Percentiles rank a stretch among this genome's conserved stretches.
phyloP scores from a whole-genome alignment of 2,329 filamentous ascomycete genomes.

The Elsinoe fawcettii region DNA sequence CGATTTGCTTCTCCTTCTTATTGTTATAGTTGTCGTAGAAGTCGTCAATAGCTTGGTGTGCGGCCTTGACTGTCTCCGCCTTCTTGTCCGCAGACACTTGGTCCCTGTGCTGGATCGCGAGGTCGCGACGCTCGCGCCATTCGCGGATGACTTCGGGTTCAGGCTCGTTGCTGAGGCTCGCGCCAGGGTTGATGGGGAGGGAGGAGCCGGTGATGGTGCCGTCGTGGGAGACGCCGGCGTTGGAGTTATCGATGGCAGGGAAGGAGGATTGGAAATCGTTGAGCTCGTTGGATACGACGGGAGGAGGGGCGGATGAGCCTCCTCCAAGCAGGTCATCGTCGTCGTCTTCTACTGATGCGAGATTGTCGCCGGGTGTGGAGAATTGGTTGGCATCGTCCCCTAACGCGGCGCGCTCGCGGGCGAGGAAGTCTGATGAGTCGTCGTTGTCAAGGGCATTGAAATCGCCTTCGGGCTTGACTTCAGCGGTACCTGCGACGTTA shows the following conservation, averaged over 20 bases:
- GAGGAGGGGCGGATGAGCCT: slow-evolving; percentile 38
- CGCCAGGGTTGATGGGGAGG: slow-evolving; percentile 48
- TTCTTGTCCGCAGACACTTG: slow-evolving; percentile 78
- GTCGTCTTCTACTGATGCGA: slow-evolving; percentile 53
- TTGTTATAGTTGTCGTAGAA: slow-evolving; percentile 99
- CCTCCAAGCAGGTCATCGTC: slow-evolving; percentile 61
- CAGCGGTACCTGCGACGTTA: slow-evolving; percentile 55
- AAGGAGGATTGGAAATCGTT: slow-evolving; percentile 79
- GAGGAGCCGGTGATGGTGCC: slow-evolving; percentile 70
- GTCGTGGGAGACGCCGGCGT: slow-evolving; percentile 66
- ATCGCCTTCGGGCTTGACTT: slow-evolving; percentile 46
- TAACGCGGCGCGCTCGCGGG: slow-evolving; percentile 80
- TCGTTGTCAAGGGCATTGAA: slow-evolving; percentile 47
- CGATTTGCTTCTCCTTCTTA: slow-evolving; percentile 89
- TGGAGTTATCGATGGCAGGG: slow-evolving; percentile 68
- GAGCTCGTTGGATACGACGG: slow-evolving; percentile 39
- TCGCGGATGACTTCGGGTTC: slow-evolving; percentile 81
- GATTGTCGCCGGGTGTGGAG: slow-evolving; percentile 63
- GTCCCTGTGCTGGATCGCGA: slow-evolving; percentile 72
- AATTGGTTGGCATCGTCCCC: slow-evolving; percentile 94
- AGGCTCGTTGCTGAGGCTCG: slow-evolving; percentile 60
- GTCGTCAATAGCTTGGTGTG: slow-evolving; percentile 91
- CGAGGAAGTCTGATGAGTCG: slow-evolving; percentile 75
- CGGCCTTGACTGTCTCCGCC: slow-evolving; percentile 76
- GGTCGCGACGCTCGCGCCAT: slow-evolving; percentile 87